These are phyloP conservation scores for Grosmannia serpens DNA, from an alignment of 2,329 filamentous ascomycete genomes.

Conservation along the genomic window DNA sequence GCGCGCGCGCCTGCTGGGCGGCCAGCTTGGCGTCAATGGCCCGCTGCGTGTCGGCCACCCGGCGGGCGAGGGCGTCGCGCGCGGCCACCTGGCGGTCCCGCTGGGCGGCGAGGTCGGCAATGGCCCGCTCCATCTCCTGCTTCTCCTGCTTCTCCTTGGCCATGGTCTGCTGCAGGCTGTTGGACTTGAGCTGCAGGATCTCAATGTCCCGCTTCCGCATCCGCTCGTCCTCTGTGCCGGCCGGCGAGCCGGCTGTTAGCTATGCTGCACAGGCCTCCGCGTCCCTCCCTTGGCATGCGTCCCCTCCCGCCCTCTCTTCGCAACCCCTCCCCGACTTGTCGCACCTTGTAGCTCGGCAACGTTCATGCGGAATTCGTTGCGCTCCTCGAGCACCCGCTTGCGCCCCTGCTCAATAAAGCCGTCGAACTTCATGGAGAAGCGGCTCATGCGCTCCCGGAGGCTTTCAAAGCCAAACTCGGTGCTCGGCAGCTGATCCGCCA, in stretches of 20 bases:
- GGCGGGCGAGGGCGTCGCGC: conserved; percentile 45
- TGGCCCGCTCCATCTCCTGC: conserved; percentile 58
- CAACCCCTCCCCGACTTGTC: too few relatives aligned
- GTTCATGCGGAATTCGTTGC: conserved; percentile 87
- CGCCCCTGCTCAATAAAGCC: conserved; percentile 86
- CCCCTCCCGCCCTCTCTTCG: not conserved
- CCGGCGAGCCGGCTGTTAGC: not conserved
- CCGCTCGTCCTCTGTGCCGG: conserved; percentile 66
- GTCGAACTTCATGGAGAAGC: conserved; percentile 84
- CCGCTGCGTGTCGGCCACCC: conserved; percentile 56
- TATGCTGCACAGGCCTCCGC: not conserved
- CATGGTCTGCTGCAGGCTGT: conserved; percentile 61
- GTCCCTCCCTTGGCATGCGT: not conserved
- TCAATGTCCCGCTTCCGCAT: conserved; percentile 84
- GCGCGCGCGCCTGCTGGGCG: conserved; percentile 61
- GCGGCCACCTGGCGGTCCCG: conserved; percentile 47
- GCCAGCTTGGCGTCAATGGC: conserved; percentile 58
- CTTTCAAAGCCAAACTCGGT: conserved; percentile 97
- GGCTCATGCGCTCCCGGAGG: conserved; percentile 85
- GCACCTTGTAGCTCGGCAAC: conserved; percentile 80
- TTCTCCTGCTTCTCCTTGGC: conserved; percentile 67
- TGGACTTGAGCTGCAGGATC: conserved; percentile 61
- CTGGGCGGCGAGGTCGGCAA: conserved; percentile 45
- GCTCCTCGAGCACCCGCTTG: conserved; percentile 81
- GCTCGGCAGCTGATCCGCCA: conserved; percentile 65